Percentiles rank a stretch among this genome's conserved stretches.
Conservation (phyloP, 805 yeast species). For the Hyphopichia homilentoma region DNA sequence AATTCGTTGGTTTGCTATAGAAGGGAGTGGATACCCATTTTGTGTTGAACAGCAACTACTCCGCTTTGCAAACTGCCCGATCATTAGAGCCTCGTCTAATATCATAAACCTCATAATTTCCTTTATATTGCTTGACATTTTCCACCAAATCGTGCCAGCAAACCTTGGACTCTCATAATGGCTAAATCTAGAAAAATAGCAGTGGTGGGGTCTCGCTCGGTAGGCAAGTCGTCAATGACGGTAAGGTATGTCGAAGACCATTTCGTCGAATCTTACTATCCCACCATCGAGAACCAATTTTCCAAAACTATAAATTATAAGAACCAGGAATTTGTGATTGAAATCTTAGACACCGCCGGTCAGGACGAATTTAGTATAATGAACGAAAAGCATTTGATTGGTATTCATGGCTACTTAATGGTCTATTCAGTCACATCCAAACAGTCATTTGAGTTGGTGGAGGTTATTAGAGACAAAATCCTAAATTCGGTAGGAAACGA, state of each 20-base stretch:
- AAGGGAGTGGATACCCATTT: too few relatives aligned
- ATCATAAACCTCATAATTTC: too few relatives aligned
- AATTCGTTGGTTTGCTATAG: too few relatives aligned
- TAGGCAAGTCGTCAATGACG: conserved; percentile 82
- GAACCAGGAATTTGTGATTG: conserved; percentile 74
- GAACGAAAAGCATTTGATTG: conserved; percentile 73
- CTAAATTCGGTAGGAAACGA: conserved; percentile 59
- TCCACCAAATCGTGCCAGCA: too few relatives aligned
- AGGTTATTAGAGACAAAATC: conserved; percentile 77
- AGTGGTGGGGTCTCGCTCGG: conserved; percentile 83
- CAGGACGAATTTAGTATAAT: conserved; percentile 85
- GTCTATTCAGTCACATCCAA: conserved; percentile 80
- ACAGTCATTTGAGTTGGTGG: conserved; percentile 72
- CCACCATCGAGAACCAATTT: conserved; percentile 86
- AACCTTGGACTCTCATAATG: too few relatives aligned
- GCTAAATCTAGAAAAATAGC: conserved; percentile 70
- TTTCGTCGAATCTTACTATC: conserved; percentile 85
- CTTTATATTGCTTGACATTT: too few relatives aligned
- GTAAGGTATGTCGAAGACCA: conserved; percentile 85
- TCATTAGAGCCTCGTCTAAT: too few relatives aligned
- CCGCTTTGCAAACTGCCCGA: too few relatives aligned
- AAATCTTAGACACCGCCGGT: conserved; percentile 89
- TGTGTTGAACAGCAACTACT: too few relatives aligned
- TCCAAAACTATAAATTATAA: conserved; percentile 64
- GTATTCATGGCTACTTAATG: conserved; percentile 78